Evolutionary conservation across 352 stramenopile species (phyloP), one percentile per base, ranked within the genome.

Genomic region (Phytophthora sojae): DNA sequence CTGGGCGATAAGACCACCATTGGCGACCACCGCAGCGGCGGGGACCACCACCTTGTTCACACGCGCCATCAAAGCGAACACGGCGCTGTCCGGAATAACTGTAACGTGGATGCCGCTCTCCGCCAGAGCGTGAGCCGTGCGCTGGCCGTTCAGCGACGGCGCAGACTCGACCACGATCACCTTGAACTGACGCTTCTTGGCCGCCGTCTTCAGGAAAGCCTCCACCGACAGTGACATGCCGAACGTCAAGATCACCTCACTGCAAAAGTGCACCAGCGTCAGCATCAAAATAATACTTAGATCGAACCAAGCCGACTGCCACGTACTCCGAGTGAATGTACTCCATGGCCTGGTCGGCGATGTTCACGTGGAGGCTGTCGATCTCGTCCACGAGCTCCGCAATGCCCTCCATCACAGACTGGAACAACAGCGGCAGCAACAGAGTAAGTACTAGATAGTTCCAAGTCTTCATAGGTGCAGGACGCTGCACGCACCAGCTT

Each of bases 31-130:
- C 9, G 97, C 97, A 44, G 98, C 93, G 3, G 97, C 96, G 6
- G 95, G 92, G n/a, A 99, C 82, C 50, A 98, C 89, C 14, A 98
- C 93, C 80, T 99, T 99, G 86, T 99, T 99, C 35, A 99, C 97
- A 25, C 97, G 91, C 19, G 97, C 95, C 97, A 99, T 99, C 71
- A 99, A 96, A 14, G 97, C 97, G 73, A 98, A 99, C 39, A 99
- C 96, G 6, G 96, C 97, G 66, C 93, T 98, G 79, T 99, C 98
- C 11, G 93, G 93, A 76, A 99, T 99, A 17, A 99, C 86, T 29
- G 95, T 99, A 39, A 96, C 96, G 61, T 98, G 88, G 45, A 99
- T 97, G 7, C 92, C 95, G 29, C 86, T 89, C 73, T 96, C 81
- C 9, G 93, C 91, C 21, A 99, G 82, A 37, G 80, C 86, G 64